Conservation (phyloP, 2,329 filamentous ascomycete species). For the Pleurostoma richardsiae region DNA sequence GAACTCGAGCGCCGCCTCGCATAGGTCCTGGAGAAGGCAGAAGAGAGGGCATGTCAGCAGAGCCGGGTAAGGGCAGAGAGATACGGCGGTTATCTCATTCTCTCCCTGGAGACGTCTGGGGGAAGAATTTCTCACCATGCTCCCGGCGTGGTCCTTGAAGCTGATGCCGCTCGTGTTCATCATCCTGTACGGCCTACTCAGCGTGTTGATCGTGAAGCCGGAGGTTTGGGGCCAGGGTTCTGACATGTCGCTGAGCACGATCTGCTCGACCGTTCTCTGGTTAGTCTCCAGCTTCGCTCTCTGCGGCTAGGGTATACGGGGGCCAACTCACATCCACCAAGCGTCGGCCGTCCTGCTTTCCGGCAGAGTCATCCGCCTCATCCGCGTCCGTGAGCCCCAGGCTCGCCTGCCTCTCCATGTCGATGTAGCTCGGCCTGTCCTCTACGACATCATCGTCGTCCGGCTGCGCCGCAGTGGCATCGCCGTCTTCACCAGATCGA, state of each 20-base stretch:
- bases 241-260: constrained; percentile 99
- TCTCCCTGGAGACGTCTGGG: too few species aligned
- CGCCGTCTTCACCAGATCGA: too few species aligned
- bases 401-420: constrained; percentile 47
- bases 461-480: background rate
- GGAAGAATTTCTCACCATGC: constrained; percentile 65
- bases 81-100: background rate
- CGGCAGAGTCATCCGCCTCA: constrained; percentile 20
- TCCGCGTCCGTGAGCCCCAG: constrained; percentile 9
- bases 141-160: constrained; percentile 85
- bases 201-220: constrained; percentile 77
- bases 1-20: constrained; percentile 78
- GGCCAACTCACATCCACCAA: constrained; percentile 63
- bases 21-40: constrained; percentile 66
- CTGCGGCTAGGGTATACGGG: background rate
- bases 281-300: background rate
- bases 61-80: background rate
- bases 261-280: constrained; percentile 27
- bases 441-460: constrained; percentile 18
- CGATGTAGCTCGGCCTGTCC: constrained; percentile 57
- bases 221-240: constrained; percentile 83
- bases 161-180: constrained; percentile 94
- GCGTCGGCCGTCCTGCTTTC: constrained; percentile 38
- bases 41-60: background rate
- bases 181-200: constrained; percentile 99